Percentiles rank a stretch among this genome's conserved stretches.
Evolutionary conservation across 106 monocot species (phyloP).

Genomic region (Amphibolis antarctica): DNA sequence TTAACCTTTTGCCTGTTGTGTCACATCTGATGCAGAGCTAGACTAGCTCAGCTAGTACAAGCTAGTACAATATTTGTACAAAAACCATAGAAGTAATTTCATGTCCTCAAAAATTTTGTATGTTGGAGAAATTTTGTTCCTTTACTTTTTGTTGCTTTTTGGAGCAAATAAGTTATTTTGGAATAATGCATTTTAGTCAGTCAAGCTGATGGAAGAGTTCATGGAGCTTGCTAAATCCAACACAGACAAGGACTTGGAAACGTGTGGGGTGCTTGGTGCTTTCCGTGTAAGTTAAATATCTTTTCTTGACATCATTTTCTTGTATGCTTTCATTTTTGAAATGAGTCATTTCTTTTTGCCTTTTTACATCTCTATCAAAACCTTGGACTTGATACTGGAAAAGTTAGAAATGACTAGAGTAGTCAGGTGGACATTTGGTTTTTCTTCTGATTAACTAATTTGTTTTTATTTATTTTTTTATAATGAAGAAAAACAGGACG

Average conservation of each 20-base stretch:
- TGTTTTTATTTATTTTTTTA: background rate
- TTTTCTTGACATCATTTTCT: background rate
- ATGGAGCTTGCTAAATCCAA: constrained; percentile 79
- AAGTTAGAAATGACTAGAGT: background rate
- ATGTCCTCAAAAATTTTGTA: no score
- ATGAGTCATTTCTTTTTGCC: no score
- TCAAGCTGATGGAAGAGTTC: constrained; percentile 75
- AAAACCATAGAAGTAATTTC: no score
- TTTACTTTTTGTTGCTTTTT: background rate
- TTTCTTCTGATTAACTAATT: background rate
- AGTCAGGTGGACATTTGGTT: constrained; percentile 1
- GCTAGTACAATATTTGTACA: no score
- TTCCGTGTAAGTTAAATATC: constrained; percentile 53
- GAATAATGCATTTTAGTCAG: constrained; percentile 39
- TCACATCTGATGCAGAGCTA: no score
- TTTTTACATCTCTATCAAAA: background rate
- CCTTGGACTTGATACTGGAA: background rate
- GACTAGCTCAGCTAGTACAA: no score
- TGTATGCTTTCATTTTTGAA: no score
- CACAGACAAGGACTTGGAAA: constrained; percentile 74
- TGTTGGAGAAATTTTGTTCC: background rate
- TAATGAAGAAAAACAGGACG: constrained; percentile 53
- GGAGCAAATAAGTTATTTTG: background rate
- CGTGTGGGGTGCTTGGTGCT: constrained; percentile 91
- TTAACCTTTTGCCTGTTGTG: no score